phyloP scores from a whole-genome alignment of 2,329 filamentous ascomycete genomes.

The Hymenotorrendiella dingleyae region DNA sequence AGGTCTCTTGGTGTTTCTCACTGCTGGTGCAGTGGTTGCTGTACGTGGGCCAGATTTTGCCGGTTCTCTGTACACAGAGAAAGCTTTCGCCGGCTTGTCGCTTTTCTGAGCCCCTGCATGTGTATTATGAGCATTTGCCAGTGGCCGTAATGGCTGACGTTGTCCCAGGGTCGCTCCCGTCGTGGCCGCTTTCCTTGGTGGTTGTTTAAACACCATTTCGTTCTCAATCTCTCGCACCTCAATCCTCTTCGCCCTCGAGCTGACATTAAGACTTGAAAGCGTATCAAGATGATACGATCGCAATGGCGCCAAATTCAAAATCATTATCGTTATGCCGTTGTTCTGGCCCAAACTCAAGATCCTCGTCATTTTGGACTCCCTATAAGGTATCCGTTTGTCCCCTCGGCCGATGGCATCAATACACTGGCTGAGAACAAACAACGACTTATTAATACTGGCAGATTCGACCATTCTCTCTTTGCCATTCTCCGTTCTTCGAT shows the following conservation, averaged over 20 bases:
- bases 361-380: constrained; percentile 91
- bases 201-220: constrained; percentile 79
- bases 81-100: constrained; percentile 76
- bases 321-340: constrained; percentile 93
- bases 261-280: constrained; percentile 88
- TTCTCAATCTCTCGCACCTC: constrained; percentile 95
- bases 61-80: constrained; percentile 80
- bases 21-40: constrained; percentile 13
- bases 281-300: constrained; percentile 91
- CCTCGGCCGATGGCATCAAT: constrained; percentile 84
- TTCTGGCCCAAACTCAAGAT: constrained; percentile 91
- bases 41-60: constrained; percentile 37
- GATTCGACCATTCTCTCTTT: constrained; percentile 92
- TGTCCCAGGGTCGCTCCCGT: constrained; percentile 39
- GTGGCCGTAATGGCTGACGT: constrained; percentile 73
- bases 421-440: constrained; percentile 91
- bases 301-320: constrained; percentile 87
- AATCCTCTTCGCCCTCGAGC: constrained; percentile 91
- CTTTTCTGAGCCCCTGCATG: constrained; percentile 51
- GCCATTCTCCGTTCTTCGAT: constrained; percentile 86
- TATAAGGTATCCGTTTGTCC: constrained; percentile 77
- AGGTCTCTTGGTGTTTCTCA: constrained; percentile 31
- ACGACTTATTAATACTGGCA: constrained; percentile 93
- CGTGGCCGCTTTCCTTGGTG: constrained; percentile 47
- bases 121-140: constrained; percentile 70